Evolutionary conservation across 352 stramenopile species (phyloP).

Genomic region (Globisporangium iwayamae): DNA sequence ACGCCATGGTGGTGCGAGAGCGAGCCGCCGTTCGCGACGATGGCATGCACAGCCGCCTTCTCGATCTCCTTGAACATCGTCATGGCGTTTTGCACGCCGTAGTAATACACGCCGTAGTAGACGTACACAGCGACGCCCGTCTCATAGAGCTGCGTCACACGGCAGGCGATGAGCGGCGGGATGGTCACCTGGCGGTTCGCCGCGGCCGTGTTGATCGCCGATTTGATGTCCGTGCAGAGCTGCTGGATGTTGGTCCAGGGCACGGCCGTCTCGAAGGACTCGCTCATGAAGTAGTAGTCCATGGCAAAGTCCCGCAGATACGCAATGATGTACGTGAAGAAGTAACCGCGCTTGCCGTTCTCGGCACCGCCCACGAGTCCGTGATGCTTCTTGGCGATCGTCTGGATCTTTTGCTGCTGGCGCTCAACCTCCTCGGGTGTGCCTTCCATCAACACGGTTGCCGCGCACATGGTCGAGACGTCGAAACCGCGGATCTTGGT

Average conservation of each 20-base stretch:
- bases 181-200: conserved; percentile 52
- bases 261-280: conserved; percentile 89
- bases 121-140: conserved; percentile 95
- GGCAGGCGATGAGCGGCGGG: conserved; percentile 87
- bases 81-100: conserved; percentile 74
- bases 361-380: conserved; percentile 81
- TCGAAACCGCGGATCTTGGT: conserved; percentile 76
- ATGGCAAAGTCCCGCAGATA: conserved; percentile 94
- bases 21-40: conserved; percentile 88
- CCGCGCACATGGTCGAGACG: conserved; percentile 74
- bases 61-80: conserved; percentile 82
- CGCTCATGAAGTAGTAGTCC: conserved; percentile 90
- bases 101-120: conserved; percentile 95
- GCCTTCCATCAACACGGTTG: conserved; percentile 88
- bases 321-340: conserved; percentile 94
- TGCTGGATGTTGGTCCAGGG: conserved; percentile 67
- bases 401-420: conserved; percentile 55
- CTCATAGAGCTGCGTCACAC: conserved; percentile 95
- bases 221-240: conserved; percentile 52
- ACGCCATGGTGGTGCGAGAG: conserved; percentile 96
- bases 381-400: conserved; percentile 69
- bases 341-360: conserved; percentile 89
- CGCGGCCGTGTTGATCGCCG: conserved; percentile 42
- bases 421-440: conserved; percentile 37
- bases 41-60: conserved; percentile 69